Evolutionary conservation across 768 basidiomycete genomes (phyloP), one percentile per base, ranked within the genome.

Genomic region (Pulveroboletus frians): DNA sequence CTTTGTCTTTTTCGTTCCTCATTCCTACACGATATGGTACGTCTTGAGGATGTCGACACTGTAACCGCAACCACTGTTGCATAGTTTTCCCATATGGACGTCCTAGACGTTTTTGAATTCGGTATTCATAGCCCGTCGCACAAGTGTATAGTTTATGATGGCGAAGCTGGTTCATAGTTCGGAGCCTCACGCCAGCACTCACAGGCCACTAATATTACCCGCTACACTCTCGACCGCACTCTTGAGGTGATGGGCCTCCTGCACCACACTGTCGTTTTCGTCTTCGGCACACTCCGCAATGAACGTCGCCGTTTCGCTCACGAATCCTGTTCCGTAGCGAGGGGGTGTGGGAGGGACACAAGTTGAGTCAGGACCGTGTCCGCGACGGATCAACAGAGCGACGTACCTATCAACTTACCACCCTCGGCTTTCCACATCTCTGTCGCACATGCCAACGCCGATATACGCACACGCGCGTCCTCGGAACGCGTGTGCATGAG

Each of bases 401-500:
- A 14, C 79, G 43, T 54, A 87, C 88, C 84, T 23, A 84, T 70
- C 10, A 92, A 72, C 63, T 88, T 88, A 21, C 79, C 80, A 8
- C 91, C 85, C 52, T 88, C 83, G 14, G 72, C 67, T 18, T 72
- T 75, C 95, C 95, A 98, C 27, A 96, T 63, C n/a, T 74, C 74
- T 26, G 80, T 78, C 13, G 85, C 72, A 55, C 82, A 86, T 7
- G 71, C 64, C 41, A 98, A 67, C 1, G 92, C 89, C 41, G 79
- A 76, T 10, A 91, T 63, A 7, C 92, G 80, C n/a, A 83, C 67
- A 17, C 73, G 73, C 3, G 77, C 69, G 51, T 89, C 84, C 47
- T 96, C 93, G 5, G 87, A 85, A 14, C 93, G 84, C 0, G 92
- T 95, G 52, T 89, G 83, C 84, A 95, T 88, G 45, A 96, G 78